Percentiles rank a stretch among this genome's conserved stretches.
phyloP scores from a whole-genome alignment of 2,329 filamentous ascomycete genomes.

The Coniochaeta ligniaria region DNA sequence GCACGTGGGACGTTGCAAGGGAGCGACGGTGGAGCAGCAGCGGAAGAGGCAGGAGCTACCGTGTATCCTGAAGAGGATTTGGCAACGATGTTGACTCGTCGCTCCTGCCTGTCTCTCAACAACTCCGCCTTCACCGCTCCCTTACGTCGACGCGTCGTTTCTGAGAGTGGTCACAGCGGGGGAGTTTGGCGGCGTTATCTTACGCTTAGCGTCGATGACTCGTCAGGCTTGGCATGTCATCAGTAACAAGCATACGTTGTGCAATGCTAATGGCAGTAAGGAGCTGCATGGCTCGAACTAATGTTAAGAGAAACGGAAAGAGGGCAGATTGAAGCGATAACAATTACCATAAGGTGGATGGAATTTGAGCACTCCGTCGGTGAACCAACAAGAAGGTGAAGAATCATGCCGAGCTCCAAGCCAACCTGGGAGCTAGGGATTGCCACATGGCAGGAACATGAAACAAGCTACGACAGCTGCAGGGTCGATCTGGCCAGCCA shows the following conservation, averaged over 20 bases:
- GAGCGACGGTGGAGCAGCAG: too few relatives aligned
- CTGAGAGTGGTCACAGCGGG: background rate
- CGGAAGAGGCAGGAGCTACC: too few relatives aligned
- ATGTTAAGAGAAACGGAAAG: too few relatives aligned
- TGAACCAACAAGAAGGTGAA: too few relatives aligned
- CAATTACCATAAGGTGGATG: too few relatives aligned
- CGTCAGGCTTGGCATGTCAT: background rate
- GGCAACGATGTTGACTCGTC: too few relatives aligned
- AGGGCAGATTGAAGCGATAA: too few relatives aligned
- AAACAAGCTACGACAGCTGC: background rate
- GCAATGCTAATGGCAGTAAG: background rate
- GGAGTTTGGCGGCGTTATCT: background rate
- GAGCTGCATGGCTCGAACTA: background rate
- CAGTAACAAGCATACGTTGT: background rate
- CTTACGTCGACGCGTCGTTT: background rate
- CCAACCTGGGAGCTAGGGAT: background rate
- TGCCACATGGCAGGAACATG: background rate
- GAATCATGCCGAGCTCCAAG: background rate
- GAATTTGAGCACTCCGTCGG: too few relatives aligned
- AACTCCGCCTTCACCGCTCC: background rate
- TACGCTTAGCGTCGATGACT: background rate
- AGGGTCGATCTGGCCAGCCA: background rate
- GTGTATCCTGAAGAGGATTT: too few relatives aligned
- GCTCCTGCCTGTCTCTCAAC: too few relatives aligned
- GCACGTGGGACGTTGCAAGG: too few relatives aligned